Evolutionary conservation across 129 eudicot genomes (phyloP).

Genomic region (carrot (Daucus carota)): DNA sequence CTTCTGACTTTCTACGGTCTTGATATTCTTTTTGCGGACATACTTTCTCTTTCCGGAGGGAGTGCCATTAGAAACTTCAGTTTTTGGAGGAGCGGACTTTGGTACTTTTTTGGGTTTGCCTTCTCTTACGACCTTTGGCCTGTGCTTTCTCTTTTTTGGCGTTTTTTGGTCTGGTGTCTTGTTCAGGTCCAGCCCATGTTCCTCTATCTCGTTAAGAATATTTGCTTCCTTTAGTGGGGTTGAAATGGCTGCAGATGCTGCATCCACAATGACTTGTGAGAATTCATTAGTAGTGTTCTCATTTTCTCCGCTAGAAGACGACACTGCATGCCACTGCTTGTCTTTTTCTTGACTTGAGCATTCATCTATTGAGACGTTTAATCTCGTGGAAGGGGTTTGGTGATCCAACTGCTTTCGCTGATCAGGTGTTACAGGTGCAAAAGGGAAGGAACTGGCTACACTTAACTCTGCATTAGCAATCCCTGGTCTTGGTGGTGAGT

Average conservation of each 20-base stretch:
- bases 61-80: constrained; percentile 15
- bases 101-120: constrained; percentile 56
- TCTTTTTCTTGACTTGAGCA: constrained; percentile 26
- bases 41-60: constrained; percentile 60
- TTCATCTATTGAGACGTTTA: constrained; percentile 13
- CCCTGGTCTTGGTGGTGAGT: constrained; percentile 48
- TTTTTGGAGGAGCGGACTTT: constrained; percentile 41
- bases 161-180: constrained; percentile 68
- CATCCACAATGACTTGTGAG: constrained; percentile 23
- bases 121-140: constrained; percentile 82
- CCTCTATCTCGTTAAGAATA: constrained; percentile 23
- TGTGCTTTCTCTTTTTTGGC: constrained; percentile 66
- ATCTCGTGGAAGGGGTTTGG: constrained; percentile 22
- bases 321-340: constrained; percentile 20
- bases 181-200: constrained; percentile 51
- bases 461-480: constrained; percentile 23
- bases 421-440: constrained; percentile 61
- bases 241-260: constrained; percentile 34
- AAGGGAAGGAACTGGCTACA: constrained; percentile 22
- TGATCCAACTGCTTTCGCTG: constrained; percentile 28
- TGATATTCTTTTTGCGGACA: constrained; percentile 42
- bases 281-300: constrained; percentile 27
- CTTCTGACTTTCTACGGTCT: constrained; percentile 16
- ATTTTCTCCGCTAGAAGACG: constrained; percentile 20
- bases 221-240: constrained; percentile 26